phyloP scores from a whole-genome alignment of 345 rosid genomes.

The Streptanthus diversifolius region DNA sequence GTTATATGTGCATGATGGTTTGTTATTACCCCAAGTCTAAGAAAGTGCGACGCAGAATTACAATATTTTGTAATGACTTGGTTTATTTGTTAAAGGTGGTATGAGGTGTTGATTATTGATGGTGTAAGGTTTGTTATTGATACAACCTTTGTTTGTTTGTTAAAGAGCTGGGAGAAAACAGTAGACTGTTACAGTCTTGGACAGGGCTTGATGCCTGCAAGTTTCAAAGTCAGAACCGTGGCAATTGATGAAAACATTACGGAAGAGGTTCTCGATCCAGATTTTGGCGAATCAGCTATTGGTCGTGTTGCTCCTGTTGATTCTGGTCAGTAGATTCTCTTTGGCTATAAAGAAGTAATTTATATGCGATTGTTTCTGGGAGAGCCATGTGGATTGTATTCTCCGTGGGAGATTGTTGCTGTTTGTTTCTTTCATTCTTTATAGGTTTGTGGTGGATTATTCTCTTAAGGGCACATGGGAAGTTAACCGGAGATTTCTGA shows the following conservation, averaged over 20 bases:
- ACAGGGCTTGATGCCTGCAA: conserved; percentile 92
- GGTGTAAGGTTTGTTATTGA: not conserved
- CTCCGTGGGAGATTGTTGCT: not conserved
- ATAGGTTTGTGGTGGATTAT: conserved; percentile 94
- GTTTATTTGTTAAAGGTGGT: too few relatives aligned
- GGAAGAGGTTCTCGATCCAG: conserved; percentile 86
- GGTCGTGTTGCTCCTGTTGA: conserved; percentile 96
- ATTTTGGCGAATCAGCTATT: conserved; percentile 92
- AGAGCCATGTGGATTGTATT: not conserved
- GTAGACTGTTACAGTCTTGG: conserved; percentile 96
- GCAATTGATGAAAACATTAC: conserved; percentile 56
- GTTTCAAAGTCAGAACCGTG: conserved; percentile 76
- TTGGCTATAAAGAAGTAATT: not conserved
- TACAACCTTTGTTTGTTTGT: too few relatives aligned
- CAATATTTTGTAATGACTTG: too few relatives aligned
- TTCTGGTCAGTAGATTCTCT: conserved; percentile 53
- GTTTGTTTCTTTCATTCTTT: conserved; percentile 8
- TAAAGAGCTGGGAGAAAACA: conserved; percentile 91
- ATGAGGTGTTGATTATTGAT: not conserved
- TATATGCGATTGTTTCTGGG: not conserved
- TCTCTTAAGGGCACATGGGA: conserved; percentile 79
- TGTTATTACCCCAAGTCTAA: too few relatives aligned
- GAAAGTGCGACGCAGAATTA: too few relatives aligned
- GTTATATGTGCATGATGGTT: not conserved
- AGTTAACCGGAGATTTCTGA: conserved; percentile 73